Conservation (phyloP, 305 asterid species). For the Fraxinus greggii region DNA sequence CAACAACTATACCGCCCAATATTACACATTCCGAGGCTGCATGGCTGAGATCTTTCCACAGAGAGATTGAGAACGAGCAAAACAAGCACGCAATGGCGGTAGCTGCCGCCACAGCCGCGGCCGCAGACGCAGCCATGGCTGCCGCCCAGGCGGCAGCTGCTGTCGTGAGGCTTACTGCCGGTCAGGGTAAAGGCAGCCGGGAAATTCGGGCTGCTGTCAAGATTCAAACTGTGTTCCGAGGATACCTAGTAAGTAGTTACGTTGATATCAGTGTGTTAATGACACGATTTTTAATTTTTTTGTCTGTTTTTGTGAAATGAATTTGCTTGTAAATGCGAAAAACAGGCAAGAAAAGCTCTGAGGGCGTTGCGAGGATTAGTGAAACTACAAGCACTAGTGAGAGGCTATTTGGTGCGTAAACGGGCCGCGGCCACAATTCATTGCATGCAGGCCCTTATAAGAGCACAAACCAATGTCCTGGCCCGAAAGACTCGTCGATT, state of each 20-base stretch:
- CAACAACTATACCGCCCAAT: slow-evolving; percentile 64
- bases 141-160: slow-evolving; percentile 75
- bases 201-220: slow-evolving; percentile 58
- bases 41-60: slow-evolving; percentile 64
- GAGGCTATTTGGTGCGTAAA: slow-evolving; percentile 59
- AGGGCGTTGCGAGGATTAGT: slow-evolving; percentile 65
- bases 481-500: slow-evolving; percentile 38
- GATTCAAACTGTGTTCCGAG: slow-evolving; percentile 70
- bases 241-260: slow-evolving; percentile 53
- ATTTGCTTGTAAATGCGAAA: not conserved
- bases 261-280: not conserved
- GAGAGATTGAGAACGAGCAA: slow-evolving; percentile 44
- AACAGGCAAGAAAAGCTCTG: slow-evolving; percentile 65
- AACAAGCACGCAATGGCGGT: slow-evolving; percentile 83
- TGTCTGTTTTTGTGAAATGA: not conserved
- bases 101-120: slow-evolving; percentile 84
- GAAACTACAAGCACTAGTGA: slow-evolving; percentile 58
- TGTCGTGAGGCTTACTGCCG: slow-evolving; percentile 58
- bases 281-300: not conserved
- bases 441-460: slow-evolving; percentile 60
- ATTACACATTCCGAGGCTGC: slow-evolving; percentile 76
- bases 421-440: slow-evolving; percentile 53
- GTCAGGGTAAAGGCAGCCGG: slow-evolving; percentile 47
- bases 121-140: slow-evolving; percentile 73
- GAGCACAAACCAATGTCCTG: slow-evolving; percentile 59